Percentiles rank a stretch among this genome's conserved stretches.
Conservation (phyloP, 1,139 yeast genomes). For the Hanseniaspora uvarum region DNA sequence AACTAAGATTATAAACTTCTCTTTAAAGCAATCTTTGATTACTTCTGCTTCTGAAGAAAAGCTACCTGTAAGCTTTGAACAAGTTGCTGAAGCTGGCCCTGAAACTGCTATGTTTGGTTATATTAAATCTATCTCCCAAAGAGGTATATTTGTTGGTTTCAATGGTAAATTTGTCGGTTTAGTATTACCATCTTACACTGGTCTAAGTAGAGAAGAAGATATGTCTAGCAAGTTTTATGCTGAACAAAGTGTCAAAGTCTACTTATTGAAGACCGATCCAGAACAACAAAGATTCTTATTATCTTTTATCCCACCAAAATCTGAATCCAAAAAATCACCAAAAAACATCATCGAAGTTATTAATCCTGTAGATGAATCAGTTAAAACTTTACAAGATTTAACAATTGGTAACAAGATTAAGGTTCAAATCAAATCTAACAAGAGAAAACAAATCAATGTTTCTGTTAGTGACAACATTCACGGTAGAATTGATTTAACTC, state of each 20-base stretch:
- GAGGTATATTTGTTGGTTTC: slow-evolving; percentile 74
- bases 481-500: slow-evolving; percentile 72
- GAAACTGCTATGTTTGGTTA: slow-evolving; percentile 49
- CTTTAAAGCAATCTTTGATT: slow-evolving; percentile 59
- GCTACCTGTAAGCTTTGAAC: slow-evolving; percentile 53
- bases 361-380: slow-evolving; percentile 53
- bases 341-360: slow-evolving; percentile 21
- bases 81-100: slow-evolving; percentile 44
- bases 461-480: slow-evolving; percentile 66
- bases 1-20: slow-evolving; percentile 49
- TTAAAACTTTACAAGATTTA: slow-evolving; percentile 43
- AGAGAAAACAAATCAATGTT: slow-evolving; percentile 66
- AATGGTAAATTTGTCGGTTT: slow-evolving; percentile 75
- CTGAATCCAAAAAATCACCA: slow-evolving; percentile 19
- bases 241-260: slow-evolving; percentile 61
- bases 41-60: slow-evolving; percentile 47
- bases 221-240: slow-evolving; percentile 45
- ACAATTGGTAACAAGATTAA: slow-evolving; percentile 52
- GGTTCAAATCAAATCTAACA: slow-evolving; percentile 53
- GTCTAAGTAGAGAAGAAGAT: slow-evolving; percentile 46
- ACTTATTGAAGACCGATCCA: slow-evolving; percentile 53
- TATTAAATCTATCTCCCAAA: slow-evolving; percentile 60
- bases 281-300: slow-evolving; percentile 62
- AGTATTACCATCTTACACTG: slow-evolving; percentile 66
- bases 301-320: slow-evolving; percentile 39